Base-by-base conservation (phyloP, 75 land plant genomes). In the Chamaecyparis obtusa region DNA sequence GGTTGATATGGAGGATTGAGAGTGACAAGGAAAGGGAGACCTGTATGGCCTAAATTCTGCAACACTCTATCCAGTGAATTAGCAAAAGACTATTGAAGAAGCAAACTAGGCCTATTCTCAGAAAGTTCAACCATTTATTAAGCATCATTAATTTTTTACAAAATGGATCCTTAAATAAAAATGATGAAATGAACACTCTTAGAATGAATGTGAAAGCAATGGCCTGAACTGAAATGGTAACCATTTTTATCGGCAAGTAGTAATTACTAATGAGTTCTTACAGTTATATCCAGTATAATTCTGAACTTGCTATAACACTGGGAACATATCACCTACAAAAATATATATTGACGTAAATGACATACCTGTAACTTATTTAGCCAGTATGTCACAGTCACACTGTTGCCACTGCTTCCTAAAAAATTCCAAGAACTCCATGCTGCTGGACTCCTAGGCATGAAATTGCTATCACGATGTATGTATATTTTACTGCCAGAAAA, bases 381-480 rank as follows among this genome's bases (percentile, higher is more conserved):
- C 99, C 97, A 98, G 54, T 98, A 98, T 83, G 99, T 97, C 21
- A 98, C 82, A 76, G 95, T 95, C 24, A 93, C 94, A 85, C 93
- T 91, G 44, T 87, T 90, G 8, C 88, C 86, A 51, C 69, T 88
- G 83, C 85, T 90, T 43, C 99, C 99, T 75, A 97, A 92, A 87
- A 98, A 98, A 85, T 98, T 98, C 97, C 99, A 98, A 4, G 99
- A 95, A 92, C 95, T 91, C 99, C 99, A 97, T 86, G 99, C 99
- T 71, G 97, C 90, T 86, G 86, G 87, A 85, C 91, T 96, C 87
- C 87, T 88, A 54, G 99, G 99, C 99, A 98, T 95, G 17, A 95
- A 90, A 72, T 60, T 88, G 85, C 82, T 87, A 89, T 98, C 99
- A 64, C 89, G 94, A 84, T 98, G 99, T 64, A 98, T 90, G 86